Evolutionary conservation across 2,329 filamentous ascomycete genomes (phyloP).

Genomic region (Metarhizium anisopliae): DNA sequence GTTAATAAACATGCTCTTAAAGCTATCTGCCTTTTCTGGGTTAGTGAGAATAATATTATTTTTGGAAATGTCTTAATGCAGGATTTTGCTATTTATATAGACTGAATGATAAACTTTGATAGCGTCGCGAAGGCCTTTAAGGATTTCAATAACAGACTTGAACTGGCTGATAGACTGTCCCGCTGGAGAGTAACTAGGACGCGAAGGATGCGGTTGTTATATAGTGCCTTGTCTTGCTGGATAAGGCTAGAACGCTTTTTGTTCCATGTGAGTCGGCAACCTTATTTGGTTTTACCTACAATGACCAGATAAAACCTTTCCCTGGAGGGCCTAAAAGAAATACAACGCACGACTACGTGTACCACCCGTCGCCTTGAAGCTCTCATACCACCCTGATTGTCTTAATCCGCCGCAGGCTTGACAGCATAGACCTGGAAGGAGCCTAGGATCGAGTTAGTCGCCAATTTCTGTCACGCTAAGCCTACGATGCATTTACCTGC

Average conservation of each 20-base stretch:
- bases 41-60: constrained; percentile 3
- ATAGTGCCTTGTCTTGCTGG: background rate
- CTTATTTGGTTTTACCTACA: too few relatives aligned
- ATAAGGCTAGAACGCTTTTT: background rate
- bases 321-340: too few relatives aligned
- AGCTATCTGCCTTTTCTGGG: background rate
- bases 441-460: background rate
- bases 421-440: background rate
- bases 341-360: too few relatives aligned
- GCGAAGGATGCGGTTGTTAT: constrained; percentile 4
- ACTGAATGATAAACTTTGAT: background rate
- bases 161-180: constrained; percentile 4
- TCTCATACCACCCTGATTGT: background rate
- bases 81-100: background rate
- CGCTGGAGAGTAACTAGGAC: constrained; percentile 5
- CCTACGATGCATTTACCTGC: background rate
- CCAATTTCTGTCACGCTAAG: background rate
- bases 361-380: too few relatives aligned
- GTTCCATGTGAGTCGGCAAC: too few relatives aligned
- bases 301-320: too few relatives aligned
- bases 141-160: background rate
- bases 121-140: background rate
- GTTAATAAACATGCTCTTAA: background rate
- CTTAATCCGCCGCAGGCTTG: background rate
- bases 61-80: constrained; percentile 2